These are phyloP conservation scores for Begonia loranthoides DNA, from an alignment of 306 rosid genomes.

Conservation along the genomic window DNA sequence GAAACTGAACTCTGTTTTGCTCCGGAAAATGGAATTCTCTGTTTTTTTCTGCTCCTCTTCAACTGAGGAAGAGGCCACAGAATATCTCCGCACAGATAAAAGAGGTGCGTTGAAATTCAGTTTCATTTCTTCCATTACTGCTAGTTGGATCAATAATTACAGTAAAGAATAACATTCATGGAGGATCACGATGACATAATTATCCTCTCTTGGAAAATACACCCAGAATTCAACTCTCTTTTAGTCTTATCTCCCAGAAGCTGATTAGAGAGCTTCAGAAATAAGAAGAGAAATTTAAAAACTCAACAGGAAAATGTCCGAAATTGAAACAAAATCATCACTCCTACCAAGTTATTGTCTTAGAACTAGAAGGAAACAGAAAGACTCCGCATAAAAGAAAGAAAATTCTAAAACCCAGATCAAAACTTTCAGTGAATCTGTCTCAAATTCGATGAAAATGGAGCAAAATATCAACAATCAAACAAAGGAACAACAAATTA, in stretches of 20 bases:
- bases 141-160: conserved; percentile 10
- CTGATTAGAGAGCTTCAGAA: no score
- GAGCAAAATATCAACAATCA: background rate
- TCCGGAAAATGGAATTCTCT: conserved; percentile 16
- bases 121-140: conserved; percentile 57
- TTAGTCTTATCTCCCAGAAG: background rate
- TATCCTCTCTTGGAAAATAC: background rate
- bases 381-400: background rate
- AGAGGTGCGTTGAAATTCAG: conserved; percentile 80
- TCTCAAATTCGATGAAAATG: no score
- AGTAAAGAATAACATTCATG: conserved; percentile 5
- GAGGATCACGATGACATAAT: background rate
- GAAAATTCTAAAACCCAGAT: no score
- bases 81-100: conserved; percentile 69
- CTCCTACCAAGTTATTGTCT: background rate
- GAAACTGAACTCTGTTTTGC: conserved; percentile 26
- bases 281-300: no score
- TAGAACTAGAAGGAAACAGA: background rate
- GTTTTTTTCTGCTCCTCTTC: conserved; percentile 29
- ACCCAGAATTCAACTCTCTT: background rate
- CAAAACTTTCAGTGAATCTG: background rate
- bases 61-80: conserved; percentile 28
- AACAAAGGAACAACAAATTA: background rate
- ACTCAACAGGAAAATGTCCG: background rate
- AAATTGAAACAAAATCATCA: no score